Percentiles rank a stretch among this genome's conserved stretches.
Conservation (phyloP, 192 early-diverging fungal genomes). For the Geranomyces variabilis region DNA sequence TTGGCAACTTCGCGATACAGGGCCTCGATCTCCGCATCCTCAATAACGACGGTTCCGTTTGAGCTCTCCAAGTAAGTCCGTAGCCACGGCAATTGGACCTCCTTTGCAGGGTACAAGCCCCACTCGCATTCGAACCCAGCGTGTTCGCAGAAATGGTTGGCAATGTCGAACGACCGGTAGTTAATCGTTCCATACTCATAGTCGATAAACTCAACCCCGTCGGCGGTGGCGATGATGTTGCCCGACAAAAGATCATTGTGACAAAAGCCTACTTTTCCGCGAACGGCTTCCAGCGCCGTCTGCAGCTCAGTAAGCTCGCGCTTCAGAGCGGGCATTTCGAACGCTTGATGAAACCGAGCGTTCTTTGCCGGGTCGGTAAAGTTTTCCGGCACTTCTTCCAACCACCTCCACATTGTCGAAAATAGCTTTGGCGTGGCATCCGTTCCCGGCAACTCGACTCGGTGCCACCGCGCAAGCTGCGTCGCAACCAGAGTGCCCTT, state of each 20-base stretch:
- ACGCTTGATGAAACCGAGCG: constrained; percentile 48
- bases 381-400: constrained; percentile 64
- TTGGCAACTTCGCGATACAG: constrained; percentile 78
- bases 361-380: constrained; percentile 63
- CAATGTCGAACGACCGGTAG: constrained; percentile 92
- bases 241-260: constrained; percentile 93
- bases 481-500: constrained; percentile 77
- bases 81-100: constrained; percentile 76
- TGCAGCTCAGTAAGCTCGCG: constrained; percentile 56
- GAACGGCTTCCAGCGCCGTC: constrained; percentile 53
- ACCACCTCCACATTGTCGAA: constrained; percentile 72
- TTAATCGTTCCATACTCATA: constrained; percentile 89
- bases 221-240: constrained; percentile 74
- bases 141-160: constrained; percentile 94
- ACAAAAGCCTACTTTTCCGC: constrained; percentile 84
- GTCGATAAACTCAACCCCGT: constrained; percentile 79
- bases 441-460: constrained; percentile 54
- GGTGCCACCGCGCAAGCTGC: constrained; percentile 82
- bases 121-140: constrained; percentile 98
- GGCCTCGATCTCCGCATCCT: constrained; percentile 55
- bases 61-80: constrained; percentile 64
- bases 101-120: constrained; percentile 73
- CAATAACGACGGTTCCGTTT: constrained; percentile 19
- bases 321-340: constrained; percentile 32
- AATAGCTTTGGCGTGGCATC: constrained; percentile 60